Evolutionary conservation across 2,329 filamentous ascomycete genomes (phyloP), one percentile per base, ranked within the genome.

Genomic region (Ascochyta pisi): DNA sequence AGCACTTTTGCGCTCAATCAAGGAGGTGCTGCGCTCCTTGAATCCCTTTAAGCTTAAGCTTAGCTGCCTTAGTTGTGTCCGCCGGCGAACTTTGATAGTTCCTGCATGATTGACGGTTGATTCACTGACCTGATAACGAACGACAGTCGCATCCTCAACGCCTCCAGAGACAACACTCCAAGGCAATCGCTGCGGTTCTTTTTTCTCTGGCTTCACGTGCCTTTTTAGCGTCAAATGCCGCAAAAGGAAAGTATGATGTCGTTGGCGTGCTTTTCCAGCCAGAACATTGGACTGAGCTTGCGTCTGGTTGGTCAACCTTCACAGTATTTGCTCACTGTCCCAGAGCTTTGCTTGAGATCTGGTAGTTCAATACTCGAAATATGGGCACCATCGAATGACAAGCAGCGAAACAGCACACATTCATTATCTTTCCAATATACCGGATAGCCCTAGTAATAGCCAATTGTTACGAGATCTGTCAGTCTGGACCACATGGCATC

Each of bases 11-110:
- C 39, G 62, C 67, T 55, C 24, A 67, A 71, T 60, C 35, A 58
- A 70, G 72, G 68, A 73, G 70, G 69, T 72, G 64, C 46, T 63
- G 65, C 61, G 26, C 47, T 29, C 45, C 55, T 53, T 64, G 66
- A 61, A 64, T 68, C 65, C 66, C 67, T 69, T 69, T 68, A 73
- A 73, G 70, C 70, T 73, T 70, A 70, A 67, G 54, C 65, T 69
- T 68, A 73, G 63, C 56, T 57, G 50, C 38, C 57, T 61, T 61
- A 56, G 56, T 55, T 38, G 54, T 58, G 62, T 66, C 60, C 66
- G 57, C 55, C 45, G 67, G 60, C 64, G 54, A 50, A 58, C 46
- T 43, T 50, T 37, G 27, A 29, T 42, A 23, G 26, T 26, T 40
- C 5, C n/a, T 34, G 40, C 27, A 31, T 3, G 12, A 22, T 31